Evolutionary conservation across 139 green algal genomes (phyloP), one percentile per base, ranked within the genome.

Genomic region (Pleodorina starrii): DNA sequence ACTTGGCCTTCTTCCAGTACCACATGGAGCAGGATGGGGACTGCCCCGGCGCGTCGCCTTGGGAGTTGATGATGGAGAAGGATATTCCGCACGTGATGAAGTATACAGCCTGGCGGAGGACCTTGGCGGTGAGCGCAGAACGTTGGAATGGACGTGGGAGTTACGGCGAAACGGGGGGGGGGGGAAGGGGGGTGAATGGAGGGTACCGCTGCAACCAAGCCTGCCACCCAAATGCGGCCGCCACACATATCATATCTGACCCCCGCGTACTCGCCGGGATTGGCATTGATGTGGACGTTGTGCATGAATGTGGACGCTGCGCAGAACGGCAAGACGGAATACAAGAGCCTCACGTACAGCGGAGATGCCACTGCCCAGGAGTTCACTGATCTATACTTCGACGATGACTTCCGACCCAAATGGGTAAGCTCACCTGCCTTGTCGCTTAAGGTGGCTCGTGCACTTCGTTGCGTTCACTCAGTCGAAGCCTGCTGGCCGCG

Each of bases 381-480:
- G 95, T 97, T 97, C 75, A 97, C 94, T 72, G 96, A 98, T 88
- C 92, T 98, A 73, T 98, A 97, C 88, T 88, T 98, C 54, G 95
- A 98, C 80, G 96, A 98, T 74, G 85, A 93, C 54, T 92, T 92
- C 36, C 92, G 96, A 12, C 90, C 91, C 38, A 95, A 94, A 85
- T 98, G 96, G 96, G 95, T 96, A 46, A 91, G 75, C 38, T 66
- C n/a, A n/a, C n/a, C n/a, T n/a, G n/a, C n/a, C n/a, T n/a, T n/a
- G n/a, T n/a, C n/a, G n/a, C n/a, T n/a, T n/a, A n/a, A n/a, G n/a
- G n/a, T n/a, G n/a, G n/a, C n/a, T n/a, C n/a, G n/a, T 9, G 57
- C 19, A n/a, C 57, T 68, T 57, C 48, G n/a, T n/a, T n/a, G n/a
- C n/a, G n/a, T n/a, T n/a, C n/a, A n/a, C n/a, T n/a, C n/a, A n/a